Evolutionary conservation across 2,329 filamentous ascomycete species (phyloP), one percentile per base, ranked within the genome.

Genomic region (Calonectria leucothoes): DNA sequence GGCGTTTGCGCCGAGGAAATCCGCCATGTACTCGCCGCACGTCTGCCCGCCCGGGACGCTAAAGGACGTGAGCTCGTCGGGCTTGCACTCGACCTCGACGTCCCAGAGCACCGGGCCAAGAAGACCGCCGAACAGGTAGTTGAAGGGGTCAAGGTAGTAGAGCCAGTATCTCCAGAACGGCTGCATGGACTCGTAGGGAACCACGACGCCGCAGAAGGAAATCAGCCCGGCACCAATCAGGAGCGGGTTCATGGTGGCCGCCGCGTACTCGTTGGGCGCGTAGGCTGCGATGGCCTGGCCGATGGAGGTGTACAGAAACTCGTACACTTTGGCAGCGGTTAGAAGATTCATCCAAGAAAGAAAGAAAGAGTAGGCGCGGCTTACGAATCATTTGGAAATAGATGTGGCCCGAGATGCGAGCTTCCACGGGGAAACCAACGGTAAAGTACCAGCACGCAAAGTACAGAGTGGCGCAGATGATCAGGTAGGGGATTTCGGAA

Each of bases 361-460:
- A 3, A 1, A 11, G 2, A 15, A 31, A 23, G 1, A 48, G n/a
- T n/a, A 31, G 35, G 0, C 4, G 25, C 1, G 8, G 86, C 89
- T 75, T 87, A 88, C 5, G 86, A 74, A 11, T 86, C 84, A 89
- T 83, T 70, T 89, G 87, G 0, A 87, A 86, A 7, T 88, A 81
- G 8, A 87, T 80, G 17, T 87, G 85, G 1, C 85, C 87, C 0
- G 85, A 85, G 33, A 87, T 86, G 55, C 88, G 88, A 1, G 87
- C 84, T 12, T 77, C 75, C 4, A 78, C 75, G 5, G 76, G 76
- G 42, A 78, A 77, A 0, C 76, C 76, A 4, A 69, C 77, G 1
- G 49, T 78, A 78, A 87, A 90, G 80, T 90, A 90, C 87, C 88
- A 91, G 74, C 87, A 89, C 35, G 82, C 80, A 71, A 84, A 87